Conservation (phyloP, 2,329 filamentous ascomycete species). For the Parafenestella ontariensis region DNA sequence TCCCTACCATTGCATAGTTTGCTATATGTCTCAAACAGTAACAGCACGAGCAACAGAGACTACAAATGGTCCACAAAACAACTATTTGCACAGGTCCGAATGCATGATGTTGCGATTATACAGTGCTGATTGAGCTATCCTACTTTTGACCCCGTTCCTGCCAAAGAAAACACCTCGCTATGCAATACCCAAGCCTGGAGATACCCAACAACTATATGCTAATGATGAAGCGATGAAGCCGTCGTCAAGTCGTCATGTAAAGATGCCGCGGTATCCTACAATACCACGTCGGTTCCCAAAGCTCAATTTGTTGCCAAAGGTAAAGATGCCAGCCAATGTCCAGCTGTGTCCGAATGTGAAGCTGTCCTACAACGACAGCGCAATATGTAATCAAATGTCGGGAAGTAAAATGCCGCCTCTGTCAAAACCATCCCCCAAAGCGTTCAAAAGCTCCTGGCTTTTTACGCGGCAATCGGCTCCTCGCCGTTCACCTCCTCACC, state of each 20-base stretch:
- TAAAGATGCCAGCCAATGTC: neutral
- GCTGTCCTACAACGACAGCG: neutral
- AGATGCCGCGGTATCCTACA: neutral
- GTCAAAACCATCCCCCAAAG: neutral
- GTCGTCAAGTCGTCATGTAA: slow-evolving; percentile 5
- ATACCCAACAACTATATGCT: neutral
- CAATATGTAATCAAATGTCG: neutral
- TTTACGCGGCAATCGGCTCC: slow-evolving; percentile 26
- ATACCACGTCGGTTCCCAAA: neutral
- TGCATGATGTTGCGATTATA: neutral
- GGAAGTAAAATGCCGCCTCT: neutral
- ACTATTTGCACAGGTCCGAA: neutral
- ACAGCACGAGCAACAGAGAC: too few species aligned
- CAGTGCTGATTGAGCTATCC: neutral
- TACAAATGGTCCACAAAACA: too few species aligned
- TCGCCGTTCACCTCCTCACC: slow-evolving; percentile 19
- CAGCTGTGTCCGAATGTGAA: neutral
- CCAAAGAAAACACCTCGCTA: slow-evolving; percentile 2
- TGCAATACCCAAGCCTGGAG: slow-evolving; percentile 5
- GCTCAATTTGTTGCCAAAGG: neutral
- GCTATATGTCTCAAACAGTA: too few species aligned
- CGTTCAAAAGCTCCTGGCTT: neutral
- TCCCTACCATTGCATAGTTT: too few species aligned
- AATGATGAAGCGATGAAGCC: slow-evolving; percentile 1
- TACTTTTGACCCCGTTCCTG: neutral